Percentiles rank a stretch among this genome's conserved stretches.
phyloP scores from a whole-genome alignment of 805 yeast species.

The Suhomyces vadensis region DNA sequence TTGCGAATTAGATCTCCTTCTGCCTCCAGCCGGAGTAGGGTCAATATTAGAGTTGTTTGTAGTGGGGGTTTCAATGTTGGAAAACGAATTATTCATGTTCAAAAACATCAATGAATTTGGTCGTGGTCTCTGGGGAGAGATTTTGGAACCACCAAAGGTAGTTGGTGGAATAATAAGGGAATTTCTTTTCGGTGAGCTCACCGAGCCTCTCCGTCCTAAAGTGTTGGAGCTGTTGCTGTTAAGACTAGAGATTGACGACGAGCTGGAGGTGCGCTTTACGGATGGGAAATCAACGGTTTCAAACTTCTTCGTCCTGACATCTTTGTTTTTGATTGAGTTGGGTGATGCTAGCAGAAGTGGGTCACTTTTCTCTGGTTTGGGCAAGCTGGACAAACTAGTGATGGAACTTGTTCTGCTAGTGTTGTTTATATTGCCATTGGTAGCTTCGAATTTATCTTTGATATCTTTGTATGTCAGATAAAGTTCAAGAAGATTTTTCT shows the following conservation, averaged over 20 bases:
- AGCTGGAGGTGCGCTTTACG: constrained; percentile 22
- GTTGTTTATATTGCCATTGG: background rate
- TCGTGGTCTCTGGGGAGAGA: constrained; percentile 14
- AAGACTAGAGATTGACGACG: constrained; percentile 30
- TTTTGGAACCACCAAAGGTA: constrained; percentile 4
- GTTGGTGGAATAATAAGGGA: constrained; percentile 12
- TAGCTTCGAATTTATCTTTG: background rate
- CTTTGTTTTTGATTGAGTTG: constrained; percentile 4
- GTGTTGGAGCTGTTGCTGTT: constrained; percentile 17
- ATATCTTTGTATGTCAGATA: constrained; percentile 11
- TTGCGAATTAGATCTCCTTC: constrained; percentile 41
- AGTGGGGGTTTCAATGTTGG: constrained; percentile 13
- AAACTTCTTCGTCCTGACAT: constrained; percentile 16
- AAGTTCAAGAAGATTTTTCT: constrained; percentile 20
- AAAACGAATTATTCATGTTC: constrained; percentile 18
- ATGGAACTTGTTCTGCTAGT: constrained; percentile 1
- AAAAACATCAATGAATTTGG: constrained; percentile 31
- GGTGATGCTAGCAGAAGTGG: background rate
- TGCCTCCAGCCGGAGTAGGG: constrained; percentile 17
- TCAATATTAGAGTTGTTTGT: constrained; percentile 4
- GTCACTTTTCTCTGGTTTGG: background rate
- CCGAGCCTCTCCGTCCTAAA: constrained; percentile 20
- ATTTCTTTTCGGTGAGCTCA: constrained; percentile 19
- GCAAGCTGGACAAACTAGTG: background rate
- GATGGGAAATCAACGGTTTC: constrained; percentile 15